Evolutionary conservation across 2,329 filamentous ascomycete species (phyloP).

Genomic region (Tolypocladium paradoxum): DNA sequence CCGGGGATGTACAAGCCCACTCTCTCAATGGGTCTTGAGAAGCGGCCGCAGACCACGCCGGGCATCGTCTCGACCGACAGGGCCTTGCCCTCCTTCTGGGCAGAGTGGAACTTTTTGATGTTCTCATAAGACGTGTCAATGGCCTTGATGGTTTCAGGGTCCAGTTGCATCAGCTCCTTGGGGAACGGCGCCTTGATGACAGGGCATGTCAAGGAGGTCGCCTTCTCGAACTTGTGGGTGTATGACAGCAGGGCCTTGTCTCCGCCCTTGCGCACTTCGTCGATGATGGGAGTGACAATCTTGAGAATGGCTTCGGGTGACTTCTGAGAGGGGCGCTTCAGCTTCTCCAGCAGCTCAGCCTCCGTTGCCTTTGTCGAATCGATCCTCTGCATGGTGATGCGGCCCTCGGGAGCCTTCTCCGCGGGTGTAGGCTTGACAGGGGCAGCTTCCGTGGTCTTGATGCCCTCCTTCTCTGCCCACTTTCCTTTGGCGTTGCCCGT

Average conservation of each 20-base stretch:
- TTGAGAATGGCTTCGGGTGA: conserved; percentile 90
- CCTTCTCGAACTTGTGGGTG: conserved; percentile 97
- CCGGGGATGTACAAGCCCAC: conserved; percentile 96
- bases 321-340: conserved; percentile 85
- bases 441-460: conserved; percentile 32
- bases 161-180: conserved; percentile 71
- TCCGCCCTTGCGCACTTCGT: conserved; percentile 71
- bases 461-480: conserved; percentile 76
- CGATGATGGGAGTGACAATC: conserved; percentile 85
- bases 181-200: conserved; percentile 88
- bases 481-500: conserved; percentile 90
- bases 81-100: conserved; percentile 75
- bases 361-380: conserved; percentile 54
- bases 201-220: conserved; percentile 77
- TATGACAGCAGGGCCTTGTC: conserved; percentile 85
- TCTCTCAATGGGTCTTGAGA: conserved; percentile 82
- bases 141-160: conserved; percentile 76
- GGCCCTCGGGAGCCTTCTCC: conserved; percentile 29
- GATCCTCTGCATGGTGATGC: conserved; percentile 76
- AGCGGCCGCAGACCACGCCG: conserved; percentile 87
- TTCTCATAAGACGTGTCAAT: conserved; percentile 93
- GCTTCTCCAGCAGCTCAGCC: conserved; percentile 57
- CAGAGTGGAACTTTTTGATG: conserved; percentile 86
- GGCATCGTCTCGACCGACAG: conserved; percentile 95
- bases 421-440: conserved; percentile 22